These are phyloP conservation scores for Simmondsia chinensis DNA, from an alignment of 148 eudicot species.

Conservation along the genomic window DNA sequence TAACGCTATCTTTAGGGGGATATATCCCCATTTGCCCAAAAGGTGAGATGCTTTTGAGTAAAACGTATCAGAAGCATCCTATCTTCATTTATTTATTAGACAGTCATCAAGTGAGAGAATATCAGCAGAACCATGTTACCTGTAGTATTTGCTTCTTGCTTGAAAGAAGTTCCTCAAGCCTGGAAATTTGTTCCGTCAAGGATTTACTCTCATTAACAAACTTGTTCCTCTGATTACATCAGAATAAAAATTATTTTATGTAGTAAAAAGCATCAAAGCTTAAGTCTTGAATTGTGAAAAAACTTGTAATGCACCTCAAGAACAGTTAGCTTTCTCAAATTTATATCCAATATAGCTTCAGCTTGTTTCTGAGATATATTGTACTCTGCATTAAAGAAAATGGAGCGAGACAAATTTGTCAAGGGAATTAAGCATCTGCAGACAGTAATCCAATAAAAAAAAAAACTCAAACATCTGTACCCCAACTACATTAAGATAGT, in stretches of 20 bases:
- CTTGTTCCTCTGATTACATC: slow-evolving; percentile 56
- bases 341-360: slow-evolving; percentile 89
- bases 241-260: slow-evolving; percentile 1
- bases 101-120: too few relatives aligned
- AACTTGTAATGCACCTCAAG: slow-evolving; percentile 53
- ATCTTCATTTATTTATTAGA: too few relatives aligned
- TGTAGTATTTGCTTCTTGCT: slow-evolving; percentile 75
- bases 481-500: too few relatives aligned
- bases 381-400: slow-evolving; percentile 49
- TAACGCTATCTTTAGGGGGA: too few relatives aligned
- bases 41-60: too few relatives aligned
- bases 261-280: too few relatives aligned
- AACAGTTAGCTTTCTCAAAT: slow-evolving; percentile 69
- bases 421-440: not conserved
- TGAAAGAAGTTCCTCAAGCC: slow-evolving; percentile 67
- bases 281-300: not conserved
- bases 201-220: slow-evolving; percentile 65
- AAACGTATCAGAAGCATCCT: too few relatives aligned
- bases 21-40: too few relatives aligned
- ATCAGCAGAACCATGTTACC: slow-evolving; percentile 29
- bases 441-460: not conserved
- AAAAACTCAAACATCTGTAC: too few relatives aligned
- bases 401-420: not conserved
- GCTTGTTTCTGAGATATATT: slow-evolving; percentile 90
- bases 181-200: slow-evolving; percentile 64